Percentiles rank a stretch among this genome's conserved stretches.
These are phyloP conservation scores for Kernera saxatilis DNA, from an alignment of 345 rosid species.

Conservation along the genomic window DNA sequence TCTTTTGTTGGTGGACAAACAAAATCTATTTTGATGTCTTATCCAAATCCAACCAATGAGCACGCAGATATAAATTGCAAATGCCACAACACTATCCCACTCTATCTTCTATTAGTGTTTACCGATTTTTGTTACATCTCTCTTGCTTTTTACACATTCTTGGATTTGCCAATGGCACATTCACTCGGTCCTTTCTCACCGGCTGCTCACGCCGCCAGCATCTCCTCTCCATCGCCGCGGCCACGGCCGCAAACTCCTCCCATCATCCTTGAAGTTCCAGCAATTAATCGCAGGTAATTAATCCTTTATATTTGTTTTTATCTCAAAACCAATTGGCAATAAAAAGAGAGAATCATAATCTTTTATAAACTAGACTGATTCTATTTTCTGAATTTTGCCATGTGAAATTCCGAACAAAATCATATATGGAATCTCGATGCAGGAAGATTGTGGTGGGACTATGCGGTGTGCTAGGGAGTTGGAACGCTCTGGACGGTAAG, in stretches of 20 bases:
- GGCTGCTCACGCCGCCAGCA: constrained; percentile 16
- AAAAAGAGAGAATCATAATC: background rate
- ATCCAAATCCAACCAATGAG: constrained; percentile 48
- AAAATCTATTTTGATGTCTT: constrained; percentile 28
- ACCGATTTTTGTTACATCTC: constrained; percentile 1
- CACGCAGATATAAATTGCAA: constrained; percentile 15
- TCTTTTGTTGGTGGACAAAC: constrained; percentile 3
- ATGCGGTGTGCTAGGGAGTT: constrained; percentile 45
- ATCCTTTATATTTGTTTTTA: background rate
- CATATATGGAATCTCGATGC: background rate
- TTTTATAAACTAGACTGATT: background rate
- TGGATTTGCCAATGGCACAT: constrained; percentile 35
- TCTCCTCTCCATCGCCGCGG: constrained; percentile 25
- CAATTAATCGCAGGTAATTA: constrained; percentile 43
- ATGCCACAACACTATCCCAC: constrained; percentile 23
- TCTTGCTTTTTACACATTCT: background rate
- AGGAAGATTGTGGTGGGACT: constrained; percentile 25
- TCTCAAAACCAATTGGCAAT: background rate
- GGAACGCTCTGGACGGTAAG: constrained; percentile 30
- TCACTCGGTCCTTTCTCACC: constrained; percentile 38
- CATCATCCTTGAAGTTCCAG: constrained; percentile 17
- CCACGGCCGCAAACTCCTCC: constrained; percentile 22
- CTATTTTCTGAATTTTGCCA: no score
- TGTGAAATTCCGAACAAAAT: background rate
- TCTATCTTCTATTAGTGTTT: constrained; percentile 26